A percentile compares a stretch with the other conserved stretches of the same genome.
These are phyloP conservation scores for Fusarium anthophilum DNA, from an alignment of 2,329 filamentous ascomycete species.

Conservation along the genomic window DNA sequence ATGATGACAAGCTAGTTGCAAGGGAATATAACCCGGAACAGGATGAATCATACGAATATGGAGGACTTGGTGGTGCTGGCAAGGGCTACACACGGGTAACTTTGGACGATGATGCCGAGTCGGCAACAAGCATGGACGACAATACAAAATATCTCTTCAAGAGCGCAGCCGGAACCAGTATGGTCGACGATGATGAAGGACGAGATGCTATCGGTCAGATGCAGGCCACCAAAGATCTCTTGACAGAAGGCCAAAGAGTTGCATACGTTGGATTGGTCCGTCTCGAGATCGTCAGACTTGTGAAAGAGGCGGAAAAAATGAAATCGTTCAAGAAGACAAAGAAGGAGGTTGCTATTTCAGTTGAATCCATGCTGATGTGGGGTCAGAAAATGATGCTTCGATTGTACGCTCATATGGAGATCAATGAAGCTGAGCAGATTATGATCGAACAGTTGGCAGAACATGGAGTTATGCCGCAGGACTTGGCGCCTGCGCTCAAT, in stretches of 20 bases:
- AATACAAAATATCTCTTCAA: constrained; percentile 97
- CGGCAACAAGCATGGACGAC: constrained; percentile 95
- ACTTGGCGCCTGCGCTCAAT: constrained; percentile 88
- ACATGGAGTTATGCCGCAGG: constrained; percentile 86
- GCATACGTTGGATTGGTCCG: constrained; percentile 94
- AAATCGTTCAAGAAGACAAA: constrained; percentile 72
- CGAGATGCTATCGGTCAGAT: constrained; percentile 89
- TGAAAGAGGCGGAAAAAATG: constrained; percentile 71
- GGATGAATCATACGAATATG: constrained; percentile 75
- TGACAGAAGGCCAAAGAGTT: constrained; percentile 95
- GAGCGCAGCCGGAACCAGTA: constrained; percentile 67
- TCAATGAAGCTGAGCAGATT: constrained; percentile 87
- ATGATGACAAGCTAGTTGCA: constrained; percentile 87
- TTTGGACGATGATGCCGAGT: constrained; percentile 93
- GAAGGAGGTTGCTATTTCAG: constrained; percentile 74
- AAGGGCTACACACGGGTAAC: constrained; percentile 97
- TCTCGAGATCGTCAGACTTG: constrained; percentile 81
- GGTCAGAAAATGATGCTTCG: constrained; percentile 98
- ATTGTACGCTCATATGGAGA: constrained; percentile 96
- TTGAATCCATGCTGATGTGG: constrained; percentile 93
- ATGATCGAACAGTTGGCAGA: constrained; percentile 98
- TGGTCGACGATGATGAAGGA: constrained; percentile 79
- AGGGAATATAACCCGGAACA: constrained; percentile 79
- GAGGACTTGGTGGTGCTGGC: constrained; percentile 84
- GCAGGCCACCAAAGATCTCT: constrained; percentile 92